These are phyloP conservation scores for Amaranthus cruentus DNA, from an alignment of 148 eudicot species.

Conservation along the genomic window DNA sequence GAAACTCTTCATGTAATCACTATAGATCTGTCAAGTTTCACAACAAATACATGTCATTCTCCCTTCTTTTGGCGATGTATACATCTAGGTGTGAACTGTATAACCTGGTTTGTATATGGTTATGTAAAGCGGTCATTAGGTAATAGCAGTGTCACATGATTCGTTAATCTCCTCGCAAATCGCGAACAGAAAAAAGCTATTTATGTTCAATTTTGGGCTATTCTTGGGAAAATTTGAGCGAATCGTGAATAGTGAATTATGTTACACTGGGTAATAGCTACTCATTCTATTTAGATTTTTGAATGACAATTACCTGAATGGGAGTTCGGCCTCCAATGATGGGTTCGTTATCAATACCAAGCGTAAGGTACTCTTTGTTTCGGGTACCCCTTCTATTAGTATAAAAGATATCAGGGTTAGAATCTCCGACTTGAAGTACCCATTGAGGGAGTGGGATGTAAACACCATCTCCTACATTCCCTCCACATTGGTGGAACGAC, in stretches of 20 bases:
- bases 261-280: not conserved
- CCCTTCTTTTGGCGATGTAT: not conserved
- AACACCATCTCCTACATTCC: conserved; percentile 74
- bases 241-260: too few species aligned
- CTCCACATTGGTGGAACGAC: conserved; percentile 89
- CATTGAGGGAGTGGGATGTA: conserved; percentile 66
- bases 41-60: not conserved
- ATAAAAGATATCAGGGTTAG: conserved; percentile 63
- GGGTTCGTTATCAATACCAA: conserved; percentile 59
- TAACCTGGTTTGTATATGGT: too few species aligned
- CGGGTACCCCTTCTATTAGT: conserved; percentile 51
- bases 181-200: too few species aligned
- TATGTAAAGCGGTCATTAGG: not conserved
- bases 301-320: conserved; percentile 40
- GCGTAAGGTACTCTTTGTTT: conserved; percentile 55
- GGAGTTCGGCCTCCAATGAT: conserved; percentile 63
- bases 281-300: not conserved
- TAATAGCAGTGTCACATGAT: not conserved
- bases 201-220: too few species aligned
- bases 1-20: conserved; percentile 81
- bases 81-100: not conserved
- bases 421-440: conserved; percentile 51
- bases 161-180: too few species aligned
- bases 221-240: too few species aligned
- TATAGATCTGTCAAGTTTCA: conserved; percentile 47